Conservation (phyloP, 345 rosid genomes). For the Xanthoceras sorbifolium region DNA sequence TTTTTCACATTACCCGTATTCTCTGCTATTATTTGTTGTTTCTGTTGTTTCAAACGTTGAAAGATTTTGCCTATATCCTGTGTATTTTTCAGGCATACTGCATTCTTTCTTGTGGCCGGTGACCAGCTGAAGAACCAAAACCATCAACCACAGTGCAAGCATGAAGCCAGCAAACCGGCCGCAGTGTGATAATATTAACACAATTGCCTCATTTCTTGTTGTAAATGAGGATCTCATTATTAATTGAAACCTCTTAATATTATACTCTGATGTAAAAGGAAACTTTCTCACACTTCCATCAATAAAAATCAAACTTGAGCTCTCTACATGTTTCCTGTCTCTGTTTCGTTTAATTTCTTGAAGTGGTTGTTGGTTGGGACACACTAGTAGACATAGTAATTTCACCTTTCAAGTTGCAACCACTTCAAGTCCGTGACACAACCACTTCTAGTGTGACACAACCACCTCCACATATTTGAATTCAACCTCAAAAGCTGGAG, state of each 20-base stretch:
- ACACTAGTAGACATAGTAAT: not conserved
- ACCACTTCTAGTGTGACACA: no score
- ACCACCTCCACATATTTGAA: no score
- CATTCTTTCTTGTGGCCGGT: slow-evolving; percentile 93
- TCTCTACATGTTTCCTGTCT: not conserved
- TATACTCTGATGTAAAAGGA: not conserved
- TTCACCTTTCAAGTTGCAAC: not conserved
- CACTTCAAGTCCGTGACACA: not conserved
- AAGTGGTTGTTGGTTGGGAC: slow-evolving; percentile 2
- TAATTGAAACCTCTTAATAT: not conserved
- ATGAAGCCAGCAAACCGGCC: slow-evolving; percentile 36
- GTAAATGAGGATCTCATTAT: not conserved
- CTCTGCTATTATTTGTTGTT: not conserved
- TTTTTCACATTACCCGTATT: not conserved
- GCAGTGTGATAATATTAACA: slow-evolving; percentile 25
- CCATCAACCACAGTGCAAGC: slow-evolving; percentile 55
- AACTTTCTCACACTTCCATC: not conserved
- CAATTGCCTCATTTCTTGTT: not conserved
- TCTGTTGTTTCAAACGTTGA: not conserved
- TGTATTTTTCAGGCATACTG: slow-evolving; percentile 72
- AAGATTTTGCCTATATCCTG: not conserved
- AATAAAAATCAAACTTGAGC: slow-evolving; percentile 15
- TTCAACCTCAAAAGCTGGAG: no score
- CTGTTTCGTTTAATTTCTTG: not conserved
- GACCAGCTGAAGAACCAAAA: slow-evolving; percentile 72